Percentiles rank a stretch among this genome's conserved stretches.
These are phyloP conservation scores for Tremella mesenterica DNA, from an alignment of 768 basidiomycete species.

Conservation along the genomic window DNA sequence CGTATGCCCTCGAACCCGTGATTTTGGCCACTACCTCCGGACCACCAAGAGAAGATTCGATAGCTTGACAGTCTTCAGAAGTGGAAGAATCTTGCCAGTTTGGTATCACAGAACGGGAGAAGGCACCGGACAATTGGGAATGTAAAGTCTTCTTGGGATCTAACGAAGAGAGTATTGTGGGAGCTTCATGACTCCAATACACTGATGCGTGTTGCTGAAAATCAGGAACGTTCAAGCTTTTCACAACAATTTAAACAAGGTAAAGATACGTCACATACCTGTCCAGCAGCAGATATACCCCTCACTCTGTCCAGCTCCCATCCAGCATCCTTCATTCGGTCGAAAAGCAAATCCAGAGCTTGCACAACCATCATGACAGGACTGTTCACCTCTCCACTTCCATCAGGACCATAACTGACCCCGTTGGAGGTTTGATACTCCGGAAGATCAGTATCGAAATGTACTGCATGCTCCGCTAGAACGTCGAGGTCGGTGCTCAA, in stretches of 20 bases:
- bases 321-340: slow-evolving; percentile 38
- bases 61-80: slow-evolving; percentile 58
- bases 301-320: slow-evolving; percentile 25
- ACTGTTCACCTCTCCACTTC: slow-evolving; percentile 63
- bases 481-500: slow-evolving; percentile 54
- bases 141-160: slow-evolving; percentile 51
- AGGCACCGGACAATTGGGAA: slow-evolving; percentile 60
- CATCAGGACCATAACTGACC: slow-evolving; percentile 46
- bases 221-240: slow-evolving; percentile 50
- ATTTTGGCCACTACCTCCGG: slow-evolving; percentile 62
- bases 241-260: neutral
- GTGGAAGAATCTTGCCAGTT: slow-evolving; percentile 93
- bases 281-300: slow-evolving; percentile 28
- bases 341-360: slow-evolving; percentile 67
- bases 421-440: slow-evolving; percentile 44
- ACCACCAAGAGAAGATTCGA: slow-evolving; percentile 64
- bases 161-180: slow-evolving; percentile 52
- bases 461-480: slow-evolving; percentile 61
- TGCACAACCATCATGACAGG: slow-evolving; percentile 80
- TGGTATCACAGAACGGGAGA: slow-evolving; percentile 60
- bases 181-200: slow-evolving; percentile 62
- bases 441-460: slow-evolving; percentile 73
- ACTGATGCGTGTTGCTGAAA: slow-evolving; percentile 65
- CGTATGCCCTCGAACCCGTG: slow-evolving; percentile 75
- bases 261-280: slow-evolving; percentile 10